Conservation (phyloP, 1,284 basidiomycete genomes). For the Vanrija sp. region DNA sequence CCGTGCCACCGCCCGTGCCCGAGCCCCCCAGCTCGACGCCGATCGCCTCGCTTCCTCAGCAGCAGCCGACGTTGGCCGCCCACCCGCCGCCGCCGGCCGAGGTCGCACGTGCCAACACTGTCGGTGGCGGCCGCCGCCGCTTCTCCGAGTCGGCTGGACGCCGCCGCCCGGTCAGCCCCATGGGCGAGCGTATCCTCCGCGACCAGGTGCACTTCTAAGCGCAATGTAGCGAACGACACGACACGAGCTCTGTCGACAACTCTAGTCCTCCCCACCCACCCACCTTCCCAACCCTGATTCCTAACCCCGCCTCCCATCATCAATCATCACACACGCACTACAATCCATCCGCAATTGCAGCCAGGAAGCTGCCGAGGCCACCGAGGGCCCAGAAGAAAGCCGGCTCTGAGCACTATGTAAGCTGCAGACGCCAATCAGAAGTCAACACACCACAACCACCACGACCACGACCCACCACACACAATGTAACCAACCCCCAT, state of each 20-base stretch:
- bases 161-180: conserved; percentile 45
- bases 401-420: too few relatives aligned
- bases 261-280: neutral
- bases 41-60: conserved; percentile 7
- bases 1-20: conserved; percentile 12
- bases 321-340: neutral
- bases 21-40: conserved; percentile 18
- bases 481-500: too few relatives aligned
- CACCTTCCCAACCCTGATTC: neutral
- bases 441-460: too few relatives aligned
- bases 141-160: conserved; percentile 35
- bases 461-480: too few relatives aligned
- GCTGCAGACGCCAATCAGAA: too few relatives aligned
- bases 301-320: neutral
- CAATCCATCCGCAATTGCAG: neutral
- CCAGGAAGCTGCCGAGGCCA: neutral
- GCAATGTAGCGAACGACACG: neutral
- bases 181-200: conserved; percentile 44
- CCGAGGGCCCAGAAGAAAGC: neutral
- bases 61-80: conserved; percentile 8
- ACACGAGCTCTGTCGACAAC: neutral
- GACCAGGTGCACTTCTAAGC: conserved; percentile 42
- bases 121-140: conserved; percentile 9
- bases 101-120: neutral
- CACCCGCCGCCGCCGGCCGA: conserved; percentile 11